These are phyloP conservation scores for Lepidium africanum DNA, from an alignment of 345 rosid genomes.

Conservation along the genomic window DNA sequence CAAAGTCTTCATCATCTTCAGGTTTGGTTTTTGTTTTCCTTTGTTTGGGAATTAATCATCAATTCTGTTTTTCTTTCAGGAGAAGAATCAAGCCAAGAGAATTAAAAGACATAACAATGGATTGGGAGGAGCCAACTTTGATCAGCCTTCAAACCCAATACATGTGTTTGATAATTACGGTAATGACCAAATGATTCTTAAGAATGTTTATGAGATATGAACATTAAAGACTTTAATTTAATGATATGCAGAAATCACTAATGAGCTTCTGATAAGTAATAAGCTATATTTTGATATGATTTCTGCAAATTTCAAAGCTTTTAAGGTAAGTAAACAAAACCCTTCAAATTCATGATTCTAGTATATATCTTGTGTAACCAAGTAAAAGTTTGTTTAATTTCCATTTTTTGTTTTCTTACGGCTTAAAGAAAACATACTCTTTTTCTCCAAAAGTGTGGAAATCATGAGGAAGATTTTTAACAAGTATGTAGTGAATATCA, in stretches of 20 bases:
- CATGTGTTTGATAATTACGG: neutral
- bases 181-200: neutral
- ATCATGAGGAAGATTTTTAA: constrained; percentile 33
- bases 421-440: constrained; percentile 36
- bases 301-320: constrained; percentile 41
- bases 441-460: constrained; percentile 34
- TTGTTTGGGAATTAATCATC: neutral
- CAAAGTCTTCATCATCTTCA: neutral
- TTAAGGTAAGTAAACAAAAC: constrained; percentile 28
- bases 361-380: neutral
- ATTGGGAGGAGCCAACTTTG: constrained; percentile 43
- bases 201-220: neutral
- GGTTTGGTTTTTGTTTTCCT: neutral
- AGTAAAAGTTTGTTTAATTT: neutral
- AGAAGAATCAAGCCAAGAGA: constrained; percentile 58
- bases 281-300: constrained; percentile 39
- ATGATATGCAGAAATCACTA: constrained; percentile 16
- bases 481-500: constrained; percentile 22
- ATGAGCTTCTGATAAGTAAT: constrained; percentile 62
- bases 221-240: neutral
- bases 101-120: constrained; percentile 54
- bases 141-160: constrained; percentile 5
- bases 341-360: neutral
- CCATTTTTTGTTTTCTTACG: neutral
- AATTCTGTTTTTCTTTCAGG: constrained; percentile 26